Base-by-base conservation (phyloP, 371 early-diverging fungal species). In the Rhizopus delemar region DNA sequence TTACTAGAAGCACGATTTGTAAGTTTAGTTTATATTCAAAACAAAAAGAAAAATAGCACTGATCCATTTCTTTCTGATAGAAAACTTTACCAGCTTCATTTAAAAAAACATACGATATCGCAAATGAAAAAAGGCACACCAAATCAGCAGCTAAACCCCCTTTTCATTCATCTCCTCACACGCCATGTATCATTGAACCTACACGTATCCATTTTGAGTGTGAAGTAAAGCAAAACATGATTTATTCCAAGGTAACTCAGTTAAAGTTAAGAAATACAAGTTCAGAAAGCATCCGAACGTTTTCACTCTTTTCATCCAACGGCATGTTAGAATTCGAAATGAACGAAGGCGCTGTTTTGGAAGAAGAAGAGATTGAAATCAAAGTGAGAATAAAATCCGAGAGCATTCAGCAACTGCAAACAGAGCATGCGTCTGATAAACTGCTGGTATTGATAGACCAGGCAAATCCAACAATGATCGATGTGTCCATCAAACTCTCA, bases 211-310 rank as follows among this genome's bases (percentile, higher is more conserved):
- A 53, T 8, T 63, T 63, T 35, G 16, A 53, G 3, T 63, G 63
- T 41, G 53, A 63, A 46, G 33, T 63, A 8, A 48, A 53, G 13
- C 29, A 52, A 0, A 49, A 53, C 15, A 49, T 57, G 0, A 33
- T 63, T 39, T 63, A 63, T 53, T 57, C 57, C 32, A 57, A 63
- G 39, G 50, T 63, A 3, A 29, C 53, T 29, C 48, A 63, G 28
- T 15, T 63, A 9, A 63, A 34, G 29, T 38, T 63, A 39, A 49
- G 28, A 15, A 63, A 63, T 31, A 22, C 41, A 2, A 56, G 43
- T 29, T 41, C 57, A 8, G 29, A 53, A 8, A 33, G 16, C 9
- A 43, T 51, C 1, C 36, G 57, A 8, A 34, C 22, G 5, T 64
- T 55, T 34, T 50, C 50, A 0, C 33, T 64, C 2, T 59, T 54